These are phyloP conservation scores for Leishmania guyanensis DNA, from an alignment of 208 protist genomes.

Conservation along the genomic window DNA sequence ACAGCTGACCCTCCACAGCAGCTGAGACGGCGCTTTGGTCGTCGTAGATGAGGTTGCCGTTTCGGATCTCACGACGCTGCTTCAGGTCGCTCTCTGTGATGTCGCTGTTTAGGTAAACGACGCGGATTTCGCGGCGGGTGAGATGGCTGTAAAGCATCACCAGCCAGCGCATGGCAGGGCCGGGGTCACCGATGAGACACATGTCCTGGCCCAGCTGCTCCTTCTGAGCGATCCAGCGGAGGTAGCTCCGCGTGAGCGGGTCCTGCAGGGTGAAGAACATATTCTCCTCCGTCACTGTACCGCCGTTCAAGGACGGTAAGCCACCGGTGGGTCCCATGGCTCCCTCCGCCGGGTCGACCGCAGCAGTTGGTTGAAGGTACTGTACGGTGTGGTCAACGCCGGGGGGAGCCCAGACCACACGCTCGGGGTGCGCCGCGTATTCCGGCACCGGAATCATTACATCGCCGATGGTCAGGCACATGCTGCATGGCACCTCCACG, in stretches of 20 bases:
- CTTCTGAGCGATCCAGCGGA: slow-evolving; percentile 95
- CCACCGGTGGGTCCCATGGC: neutral
- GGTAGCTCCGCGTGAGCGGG: slow-evolving; percentile 54
- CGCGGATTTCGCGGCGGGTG: slow-evolving; percentile 83
- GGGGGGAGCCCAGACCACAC: slow-evolving; percentile 58
- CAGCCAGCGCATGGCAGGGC: slow-evolving; percentile 85
- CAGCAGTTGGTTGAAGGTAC: slow-evolving; percentile 22
- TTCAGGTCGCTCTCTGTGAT: slow-evolving; percentile 96
- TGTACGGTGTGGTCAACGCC: slow-evolving; percentile 36
- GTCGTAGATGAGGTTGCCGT: slow-evolving; percentile 87
- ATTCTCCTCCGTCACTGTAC: slow-evolving; percentile 30
- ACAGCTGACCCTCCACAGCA: slow-evolving; percentile 87
- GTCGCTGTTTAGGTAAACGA: slow-evolving; percentile 92
- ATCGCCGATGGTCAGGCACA: slow-evolving; percentile 77
- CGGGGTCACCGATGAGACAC: slow-evolving; percentile 94
- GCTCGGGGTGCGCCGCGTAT: slow-evolving; percentile 57
- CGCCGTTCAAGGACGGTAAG: slow-evolving; percentile 22
- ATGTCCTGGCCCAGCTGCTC: slow-evolving; percentile 94
- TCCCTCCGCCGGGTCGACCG: neutral
- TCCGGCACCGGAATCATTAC: slow-evolving; percentile 65
- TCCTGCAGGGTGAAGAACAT: slow-evolving; percentile 69
- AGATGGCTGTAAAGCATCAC: slow-evolving; percentile 77
- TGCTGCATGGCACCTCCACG: slow-evolving; percentile 38
- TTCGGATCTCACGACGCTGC: slow-evolving; percentile 91
- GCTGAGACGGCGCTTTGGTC: slow-evolving; percentile 94